These are phyloP conservation scores for Pezicula neosporulosa DNA, from an alignment of 2,329 filamentous ascomycete genomes.

Conservation along the genomic window DNA sequence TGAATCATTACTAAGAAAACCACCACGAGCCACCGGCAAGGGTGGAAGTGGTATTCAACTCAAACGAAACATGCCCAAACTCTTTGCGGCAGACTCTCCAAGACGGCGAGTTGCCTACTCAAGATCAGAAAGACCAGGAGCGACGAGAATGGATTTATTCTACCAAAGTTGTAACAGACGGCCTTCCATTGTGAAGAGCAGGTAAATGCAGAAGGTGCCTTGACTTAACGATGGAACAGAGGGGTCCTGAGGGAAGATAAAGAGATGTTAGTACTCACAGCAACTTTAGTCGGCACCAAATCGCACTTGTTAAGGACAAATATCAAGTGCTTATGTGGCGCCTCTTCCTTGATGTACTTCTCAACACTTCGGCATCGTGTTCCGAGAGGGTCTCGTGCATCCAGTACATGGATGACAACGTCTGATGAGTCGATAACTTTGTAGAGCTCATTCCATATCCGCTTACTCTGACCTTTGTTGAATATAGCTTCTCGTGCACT, in stretches of 20 bases:
- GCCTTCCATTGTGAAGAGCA: conserved; percentile 66
- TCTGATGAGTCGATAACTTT: conserved; percentile 96
- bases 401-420: conserved; percentile 91
- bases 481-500: conserved; percentile 84
- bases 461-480: conserved; percentile 89
- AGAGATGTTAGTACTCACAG: conserved; percentile 67
- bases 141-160: conserved; percentile 72
- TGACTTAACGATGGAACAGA: conserved; percentile 74
- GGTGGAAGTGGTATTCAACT: conserved; percentile 88
- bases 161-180: conserved; percentile 99
- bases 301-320: conserved; percentile 92
- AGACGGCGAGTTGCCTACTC: conserved; percentile 80
- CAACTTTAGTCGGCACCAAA: conserved; percentile 85
- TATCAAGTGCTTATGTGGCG: conserved; percentile 91
- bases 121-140: conserved; percentile 56
- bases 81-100: conserved; percentile 73
- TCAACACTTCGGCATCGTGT: conserved; percentile 88
- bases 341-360: conserved; percentile 90
- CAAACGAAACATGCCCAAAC: conserved; percentile 78
- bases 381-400: conserved; percentile 84
- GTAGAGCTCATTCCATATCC: conserved; percentile 95
- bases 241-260: conserved; percentile 9
- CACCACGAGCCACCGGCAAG: conserved; percentile 61
- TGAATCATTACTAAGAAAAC: conserved; percentile 99
- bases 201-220: conserved; percentile 64